Evolutionary conservation across 176 grass and related monocot genomes (phyloP).

Genomic region (Raddia distichophylla): DNA sequence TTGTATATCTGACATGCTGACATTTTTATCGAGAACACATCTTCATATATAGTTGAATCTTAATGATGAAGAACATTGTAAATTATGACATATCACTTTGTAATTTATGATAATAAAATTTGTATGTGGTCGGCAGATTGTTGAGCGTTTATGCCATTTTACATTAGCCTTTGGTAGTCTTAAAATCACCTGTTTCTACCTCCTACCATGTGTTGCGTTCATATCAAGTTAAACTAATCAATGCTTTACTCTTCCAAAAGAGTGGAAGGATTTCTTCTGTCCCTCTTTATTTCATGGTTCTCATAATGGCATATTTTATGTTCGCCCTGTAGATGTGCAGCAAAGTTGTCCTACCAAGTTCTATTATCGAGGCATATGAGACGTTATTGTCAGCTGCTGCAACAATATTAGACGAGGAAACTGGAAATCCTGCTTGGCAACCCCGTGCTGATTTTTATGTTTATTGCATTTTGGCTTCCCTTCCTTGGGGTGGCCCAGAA

Average conservation of each 20-base stretch:
- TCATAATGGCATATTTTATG: slow-evolving; percentile 16
- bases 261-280: not conserved
- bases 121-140: slow-evolving; percentile 22
- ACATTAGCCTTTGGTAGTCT: slow-evolving; percentile 26
- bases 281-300: slow-evolving; percentile 24
- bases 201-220: slow-evolving; percentile 5
- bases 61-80: slow-evolving; percentile 1
- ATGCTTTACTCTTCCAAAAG: slow-evolving; percentile 22
- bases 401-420: slow-evolving; percentile 84
- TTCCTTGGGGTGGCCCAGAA: slow-evolving; percentile 94
- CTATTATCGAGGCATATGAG: slow-evolving; percentile 82
- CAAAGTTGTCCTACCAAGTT: slow-evolving; percentile 89
- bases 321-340: slow-evolving; percentile 84
- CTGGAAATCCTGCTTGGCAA: slow-evolving; percentile 90
- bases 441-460: slow-evolving; percentile 92
- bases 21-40: slow-evolving; percentile 32
- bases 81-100: not conserved
- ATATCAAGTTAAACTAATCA: slow-evolving; percentile 7
- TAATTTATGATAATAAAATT: slow-evolving; percentile 2
- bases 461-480: slow-evolving; percentile 93
- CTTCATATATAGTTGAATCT: slow-evolving; percentile 16
- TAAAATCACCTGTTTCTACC: slow-evolving; percentile 11
- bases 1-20: not conserved
- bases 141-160: slow-evolving; percentile 19
- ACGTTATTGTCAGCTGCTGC: slow-evolving; percentile 85